Evolutionary conservation across 768 basidiomycete genomes (phyloP), one percentile per base, ranked within the genome.

Genomic region (Piloderma croceum): DNA sequence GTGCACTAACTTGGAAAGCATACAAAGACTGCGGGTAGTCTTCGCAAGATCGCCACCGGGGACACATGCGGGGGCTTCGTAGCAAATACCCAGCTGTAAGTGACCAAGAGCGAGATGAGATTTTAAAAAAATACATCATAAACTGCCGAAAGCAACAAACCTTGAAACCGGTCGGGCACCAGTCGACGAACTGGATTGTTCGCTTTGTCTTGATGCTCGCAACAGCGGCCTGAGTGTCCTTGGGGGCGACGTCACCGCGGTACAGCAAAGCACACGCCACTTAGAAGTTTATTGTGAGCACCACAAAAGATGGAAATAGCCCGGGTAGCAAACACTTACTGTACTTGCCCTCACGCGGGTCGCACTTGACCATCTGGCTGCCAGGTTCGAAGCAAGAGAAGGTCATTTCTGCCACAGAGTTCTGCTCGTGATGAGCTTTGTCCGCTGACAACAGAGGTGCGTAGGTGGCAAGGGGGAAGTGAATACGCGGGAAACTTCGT

Each of bases 141-240:
- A n/a, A n/a, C n/a, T n/a, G n/a, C n/a, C 20, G 33, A 37, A 10
- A 36, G 11, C 31, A 12, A 48, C 58, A 29, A 31, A 76, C 74
- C 69, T 93, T 93, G 83, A 93, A 94, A 47, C 93, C 94, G 57
- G 94, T 98, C 25, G 89, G 89, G 65, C 90, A 92, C 93, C 93
- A 97, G 59, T 96, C 93, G 46, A 97, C 93, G 61, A 94, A 96
- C 57, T 94, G 92, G 57, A 98, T 96, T 19, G 94, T 96, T 50
- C 87, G 81, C 77, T 93, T 97, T 42, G 92, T 97, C 76, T 93
- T 96, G 73, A 98, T 90, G 50, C 74, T 83, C 31, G 88, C 80
- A 52, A 97, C 89, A 43, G 94, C 94, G 42, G 86, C 79, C 49
- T 93, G 86, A 52, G 84, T 86, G 62, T 97, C 94, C 75, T 94